Evolutionary conservation across 805 yeast species (phyloP).

Genomic region (Nakazawaea ishiwadae): DNA sequence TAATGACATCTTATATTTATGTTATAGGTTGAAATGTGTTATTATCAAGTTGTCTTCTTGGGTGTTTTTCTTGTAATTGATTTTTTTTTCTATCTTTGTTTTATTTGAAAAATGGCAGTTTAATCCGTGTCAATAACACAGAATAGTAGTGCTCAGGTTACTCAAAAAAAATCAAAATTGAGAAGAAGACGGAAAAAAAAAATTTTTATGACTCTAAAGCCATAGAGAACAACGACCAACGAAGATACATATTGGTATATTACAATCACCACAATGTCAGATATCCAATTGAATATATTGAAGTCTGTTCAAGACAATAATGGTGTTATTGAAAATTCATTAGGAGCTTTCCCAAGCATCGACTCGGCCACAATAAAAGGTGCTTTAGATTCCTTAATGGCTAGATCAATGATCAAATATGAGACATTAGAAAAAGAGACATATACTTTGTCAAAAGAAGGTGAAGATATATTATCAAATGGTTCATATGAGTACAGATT

Average conservation of each 20-base stretch:
- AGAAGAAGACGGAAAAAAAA: not conserved
- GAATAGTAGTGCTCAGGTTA: not conserved
- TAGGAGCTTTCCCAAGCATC: constrained; percentile 57
- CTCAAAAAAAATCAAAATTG: not conserved
- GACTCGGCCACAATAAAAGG: constrained; percentile 67
- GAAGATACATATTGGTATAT: not conserved
- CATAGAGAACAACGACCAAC: not conserved
- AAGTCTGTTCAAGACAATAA: constrained; percentile 52
- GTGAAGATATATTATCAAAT: constrained; percentile 64
- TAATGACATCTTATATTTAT: not conserved
- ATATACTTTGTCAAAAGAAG: constrained; percentile 79
- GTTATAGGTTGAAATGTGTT: no score
- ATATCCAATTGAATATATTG: constrained; percentile 58
- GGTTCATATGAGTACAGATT: constrained; percentile 93
- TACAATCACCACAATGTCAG: constrained; percentile 48
- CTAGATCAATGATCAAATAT: constrained; percentile 76
- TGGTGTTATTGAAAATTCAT: constrained; percentile 66
- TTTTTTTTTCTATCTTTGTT: no score
- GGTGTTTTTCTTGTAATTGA: not conserved
- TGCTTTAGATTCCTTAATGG: constrained; percentile 82
- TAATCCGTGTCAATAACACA: not conserved
- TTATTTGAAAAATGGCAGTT: no score
- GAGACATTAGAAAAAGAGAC: constrained; percentile 68
- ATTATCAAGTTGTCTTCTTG: no score
- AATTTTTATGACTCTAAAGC: not conserved